Base-by-base conservation (phyloP, 306 rosid species). In the Alnus rubra region DNA sequence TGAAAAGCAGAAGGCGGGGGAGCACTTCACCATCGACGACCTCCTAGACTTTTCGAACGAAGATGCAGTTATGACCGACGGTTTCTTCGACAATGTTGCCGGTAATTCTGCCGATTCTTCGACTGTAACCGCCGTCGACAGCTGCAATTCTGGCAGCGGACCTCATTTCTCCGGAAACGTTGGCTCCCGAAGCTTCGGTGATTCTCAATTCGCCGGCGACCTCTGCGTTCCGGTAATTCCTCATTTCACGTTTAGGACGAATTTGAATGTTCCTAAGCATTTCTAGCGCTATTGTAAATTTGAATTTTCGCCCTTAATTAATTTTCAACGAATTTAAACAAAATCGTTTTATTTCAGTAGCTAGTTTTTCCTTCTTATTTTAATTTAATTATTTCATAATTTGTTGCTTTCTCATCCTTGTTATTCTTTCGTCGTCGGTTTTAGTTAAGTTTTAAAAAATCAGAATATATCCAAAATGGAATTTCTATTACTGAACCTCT, bases 1-100 rank as follows among this genome's bases (percentile, higher is more conserved):
- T 51, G 96, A 84, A 33, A 92, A 87, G 73, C 78, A 83, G 75
- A 91, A 88, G 31, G 53, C 87, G 2, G 83, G 88, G 35, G 99
- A 91, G 28, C 81, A 91, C 2, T 95, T 95, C 71, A 84, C 92
- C 80, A 70, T 95, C 12, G 98, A 95, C 76, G 99, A 95, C 82
- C 90, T 95, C 42, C 89, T 93, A 4, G 93, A 95, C 78, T 89
- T 95, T 81, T 95, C 98, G 23, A 87, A 92, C 78, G 98, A 88
- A 18, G 98, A 93, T 56, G 87, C 87, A 3, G 83, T 93, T 33
- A 76, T 86, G 86, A 72, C 94, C 13, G 93, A 90, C 60, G 87
- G 91, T 31, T 88, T 90, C 82, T 84, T 93, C 28, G 94, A 93
- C 74, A 82, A 84, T 64, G 91, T 91, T 31, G 87, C 94, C 49